phyloP scores from a whole-genome alignment of 2,329 filamentous ascomycete genomes.

The Diaporthe sp. region DNA sequence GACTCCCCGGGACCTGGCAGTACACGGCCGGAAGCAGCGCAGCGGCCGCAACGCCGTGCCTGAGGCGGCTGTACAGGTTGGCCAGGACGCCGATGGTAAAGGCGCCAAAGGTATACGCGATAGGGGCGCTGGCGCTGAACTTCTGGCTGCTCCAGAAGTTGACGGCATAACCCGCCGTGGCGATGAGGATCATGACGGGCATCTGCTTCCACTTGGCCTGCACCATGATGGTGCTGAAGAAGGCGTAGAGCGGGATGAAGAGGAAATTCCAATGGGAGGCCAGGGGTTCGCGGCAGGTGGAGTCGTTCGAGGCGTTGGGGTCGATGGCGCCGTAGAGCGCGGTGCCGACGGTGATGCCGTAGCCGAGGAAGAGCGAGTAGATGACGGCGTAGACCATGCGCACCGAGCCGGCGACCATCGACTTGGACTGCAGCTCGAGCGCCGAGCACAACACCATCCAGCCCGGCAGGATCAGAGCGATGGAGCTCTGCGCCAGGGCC shows the following conservation, averaged over 20 bases:
- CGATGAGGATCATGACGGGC: slow-evolving; percentile 81
- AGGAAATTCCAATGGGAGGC: slow-evolving; percentile 63
- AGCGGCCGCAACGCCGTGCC: slow-evolving; percentile 85
- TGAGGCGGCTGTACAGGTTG: slow-evolving; percentile 81
- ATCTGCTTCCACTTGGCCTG: slow-evolving; percentile 85
- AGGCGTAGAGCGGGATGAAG: slow-evolving; percentile 77
- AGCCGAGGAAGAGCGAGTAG: slow-evolving; percentile 79
- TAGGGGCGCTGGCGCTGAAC: slow-evolving; percentile 78
- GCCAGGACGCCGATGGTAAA: slow-evolving; percentile 82
- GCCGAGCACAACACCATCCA: slow-evolving; percentile 72
- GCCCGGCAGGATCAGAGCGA: slow-evolving; percentile 80
- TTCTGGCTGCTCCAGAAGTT: slow-evolving; percentile 78
- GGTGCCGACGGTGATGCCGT: slow-evolving; percentile 78
- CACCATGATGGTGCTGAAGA: slow-evolving; percentile 72
- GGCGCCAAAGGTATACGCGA: slow-evolving; percentile 83
- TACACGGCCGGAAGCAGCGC: slow-evolving; percentile 91
- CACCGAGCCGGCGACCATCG: slow-evolving; percentile 78
- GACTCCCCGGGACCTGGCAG: slow-evolving; percentile 73
- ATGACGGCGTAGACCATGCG: slow-evolving; percentile 82
- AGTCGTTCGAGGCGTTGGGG: slow-evolving; percentile 61
- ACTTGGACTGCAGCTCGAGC: slow-evolving; percentile 77
- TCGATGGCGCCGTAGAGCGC: slow-evolving; percentile 75
- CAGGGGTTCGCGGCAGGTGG: slow-evolving; percentile 58
- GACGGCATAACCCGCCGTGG: slow-evolving; percentile 79
- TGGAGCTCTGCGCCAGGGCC: slow-evolving; percentile 77